Base-by-base conservation (phyloP, 345 rosid genomes). In the Arabidopsis arenosa region DNA sequence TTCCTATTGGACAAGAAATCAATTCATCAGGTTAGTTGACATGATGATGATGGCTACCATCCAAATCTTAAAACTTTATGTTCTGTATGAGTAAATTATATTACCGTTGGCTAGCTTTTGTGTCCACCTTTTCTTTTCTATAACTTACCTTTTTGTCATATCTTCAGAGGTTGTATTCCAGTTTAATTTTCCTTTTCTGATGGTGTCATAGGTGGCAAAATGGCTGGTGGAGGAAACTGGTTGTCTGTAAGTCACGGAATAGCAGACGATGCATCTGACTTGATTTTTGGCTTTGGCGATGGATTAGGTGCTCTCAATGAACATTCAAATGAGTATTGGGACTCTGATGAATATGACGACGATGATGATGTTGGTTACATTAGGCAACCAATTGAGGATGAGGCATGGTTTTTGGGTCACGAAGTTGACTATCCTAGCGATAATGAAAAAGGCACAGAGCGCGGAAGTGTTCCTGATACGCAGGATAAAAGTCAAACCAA, bases 371-470 rank as follows among this genome's bases (percentile, higher is more conserved):
- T 86, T 84, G 98, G 98, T 18, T 94, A 92, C 84, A 87, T 82
- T 82, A 90, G 98, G 83, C 98, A 92, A 70, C 95, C 97, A 26
- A 87, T 94, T 33, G 98, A 92, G 84, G 97, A 92, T 74, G 96
- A 94, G 86, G 80, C 94, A 45, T 94, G 97, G 97, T 94, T 94
- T 84, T 83, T 94, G 74, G 97, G 97, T 52, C 94, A 94, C 77
- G 98, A 92, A 85, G 86, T 94, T 75, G 97, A 94, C 81, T 90
- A 87, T 70, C 97, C 96, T 4, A 92, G 98, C 66, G 98, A 94
- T 79, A 86, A 94, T 80, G 98, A 93, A 39, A 93, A 91, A 80
- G 93, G 87, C 66, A 81, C 89, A 35, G 94, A 83, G 66, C 90
- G 77, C n/a, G 93, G 86, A 60, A 94, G 93, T 83, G 91, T 62